A percentile compares a stretch with the other conserved stretches of the same genome.
Evolutionary conservation across 2,329 filamentous ascomycete genomes (phyloP).

Genomic region (Fusarium chaquense): DNA sequence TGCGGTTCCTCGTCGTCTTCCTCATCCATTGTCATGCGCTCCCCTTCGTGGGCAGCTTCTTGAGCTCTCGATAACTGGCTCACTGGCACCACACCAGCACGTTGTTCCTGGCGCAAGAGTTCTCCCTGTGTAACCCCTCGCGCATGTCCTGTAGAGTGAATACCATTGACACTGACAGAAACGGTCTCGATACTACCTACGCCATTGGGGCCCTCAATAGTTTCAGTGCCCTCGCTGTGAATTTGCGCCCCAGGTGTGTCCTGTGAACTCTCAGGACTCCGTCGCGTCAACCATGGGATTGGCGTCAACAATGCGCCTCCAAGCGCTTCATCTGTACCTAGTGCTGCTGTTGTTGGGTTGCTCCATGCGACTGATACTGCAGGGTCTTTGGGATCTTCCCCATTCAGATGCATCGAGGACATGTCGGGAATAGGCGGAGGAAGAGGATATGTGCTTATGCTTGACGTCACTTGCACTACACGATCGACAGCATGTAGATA

Average conservation of each 20-base stretch:
- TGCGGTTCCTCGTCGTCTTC: constrained; percentile 53
- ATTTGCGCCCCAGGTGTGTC: constrained; percentile 56
- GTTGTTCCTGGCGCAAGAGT: constrained; percentile 86
- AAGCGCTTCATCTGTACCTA: constrained; percentile 88
- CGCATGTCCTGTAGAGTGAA: constrained; percentile 64
- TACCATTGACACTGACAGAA: constrained; percentile 78
- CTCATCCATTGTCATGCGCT: constrained; percentile 44
- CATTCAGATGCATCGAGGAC: constrained; percentile 71
- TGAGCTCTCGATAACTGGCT: constrained; percentile 66
- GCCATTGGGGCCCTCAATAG: constrained; percentile 84
- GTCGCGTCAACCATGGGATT: constrained; percentile 83
- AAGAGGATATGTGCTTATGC: constrained; percentile 83
- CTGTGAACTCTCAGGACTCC: constrained; percentile 49
- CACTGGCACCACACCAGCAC: constrained; percentile 80
- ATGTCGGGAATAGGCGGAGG: constrained; percentile 73
- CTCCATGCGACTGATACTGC: constrained; percentile 60
- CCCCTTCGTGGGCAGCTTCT: constrained; percentile 48
- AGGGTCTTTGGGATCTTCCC: constrained; percentile 60
- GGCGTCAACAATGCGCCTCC: constrained; percentile 93
- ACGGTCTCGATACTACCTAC: constrained; percentile 85
- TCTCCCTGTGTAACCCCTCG: constrained; percentile 84
- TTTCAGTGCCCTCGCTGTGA: constrained; percentile 81
- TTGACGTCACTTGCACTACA: constrained; percentile 89
- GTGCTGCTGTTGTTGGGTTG: constrained; percentile 59
- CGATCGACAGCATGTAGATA: constrained; percentile 94